Evolutionary conservation across 192 early-diverging fungal genomes (phyloP), one percentile per base, ranked within the genome.

Genomic region (Coemansia sp.): DNA sequence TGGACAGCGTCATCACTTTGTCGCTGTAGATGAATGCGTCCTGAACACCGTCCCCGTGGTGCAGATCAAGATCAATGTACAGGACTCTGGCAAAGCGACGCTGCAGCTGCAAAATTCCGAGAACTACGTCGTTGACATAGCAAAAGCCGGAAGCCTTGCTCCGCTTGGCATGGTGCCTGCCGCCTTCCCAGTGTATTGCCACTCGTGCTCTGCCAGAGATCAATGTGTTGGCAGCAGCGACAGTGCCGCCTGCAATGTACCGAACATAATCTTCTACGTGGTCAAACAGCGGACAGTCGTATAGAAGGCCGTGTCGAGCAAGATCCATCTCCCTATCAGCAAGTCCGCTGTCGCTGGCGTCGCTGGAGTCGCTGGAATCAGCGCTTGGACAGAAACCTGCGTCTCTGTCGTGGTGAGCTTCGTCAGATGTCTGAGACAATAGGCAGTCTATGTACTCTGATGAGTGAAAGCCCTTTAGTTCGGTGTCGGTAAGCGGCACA

Each of bases 1-100:
- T 90, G 6, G 94, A 96, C 7, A 98, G 89, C 6, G 98, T 99
- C 92, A 94, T 96, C 16, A 98, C 96, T 40, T 90, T 85, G 69
- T 93, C 91, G 36, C 95, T 97, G 15, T 88, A 77, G 64, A 91
- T 91, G 76, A 99, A 99, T 3, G 98, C 98, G 71, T 94, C 92
- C 80, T 98, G 93, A 26, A 99, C 98, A 32, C 96, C 98, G 77
- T 98, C 96, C 12, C 96, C 96, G 73, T 99, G 98, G 74, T 99
- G 98, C 64, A 95, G 86, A 70, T 99, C 98, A 62, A 98, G 93
- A 73, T 99, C 98, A 11, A 99, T 85, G 80, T 98, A 98, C 39
- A 99, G 85, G 1, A 99, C 94, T 26, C 92, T 87, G 42, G 88
- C 87, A 71, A 92, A 92, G 37, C 85, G 86, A 43, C 84, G 88